Percentiles rank a stretch among this genome's conserved stretches.
phyloP scores from a whole-genome alignment of 805 yeast species.

The Candida broadrunensis region DNA sequence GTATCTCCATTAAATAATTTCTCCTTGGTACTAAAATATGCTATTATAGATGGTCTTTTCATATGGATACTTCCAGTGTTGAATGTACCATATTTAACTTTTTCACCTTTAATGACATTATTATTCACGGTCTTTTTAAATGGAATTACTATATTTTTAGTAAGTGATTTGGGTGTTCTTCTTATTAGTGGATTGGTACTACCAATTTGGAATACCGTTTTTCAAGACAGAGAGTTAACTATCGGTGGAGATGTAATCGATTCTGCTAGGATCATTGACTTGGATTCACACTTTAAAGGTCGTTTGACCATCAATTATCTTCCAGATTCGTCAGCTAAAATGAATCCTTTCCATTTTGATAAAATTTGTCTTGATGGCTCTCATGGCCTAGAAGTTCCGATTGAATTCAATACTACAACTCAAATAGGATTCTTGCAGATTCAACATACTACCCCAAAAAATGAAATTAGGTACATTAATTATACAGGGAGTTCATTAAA shows the following conservation, averaged over 20 bases:
- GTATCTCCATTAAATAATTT: slow-evolving; percentile 42
- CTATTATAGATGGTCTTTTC: slow-evolving; percentile 68
- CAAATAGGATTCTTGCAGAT: slow-evolving; percentile 68
- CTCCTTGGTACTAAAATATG: slow-evolving; percentile 66
- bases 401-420: slow-evolving; percentile 76
- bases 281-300: slow-evolving; percentile 74
- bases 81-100: slow-evolving; percentile 71
- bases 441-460: slow-evolving; percentile 55
- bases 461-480: slow-evolving; percentile 44
- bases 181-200: slow-evolving; percentile 30
- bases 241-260: slow-evolving; percentile 46
- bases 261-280: slow-evolving; percentile 37
- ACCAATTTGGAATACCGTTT: slow-evolving; percentile 43
- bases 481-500: slow-evolving; percentile 58
- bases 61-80: slow-evolving; percentile 70
- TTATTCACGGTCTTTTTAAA: slow-evolving; percentile 46
- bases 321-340: slow-evolving; percentile 84
- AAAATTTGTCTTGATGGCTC: slow-evolving; percentile 57
- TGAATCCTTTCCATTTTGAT: slow-evolving; percentile 68
- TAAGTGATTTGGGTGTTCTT: slow-evolving; percentile 50
- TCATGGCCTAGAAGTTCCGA: slow-evolving; percentile 46
- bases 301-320: slow-evolving; percentile 79
- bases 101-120: slow-evolving; percentile 54
- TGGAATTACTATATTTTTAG: slow-evolving; percentile 51
- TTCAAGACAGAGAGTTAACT: slow-evolving; percentile 47